Conservation (phyloP, 495 filamentous ascomycete species). For the Penicillium roqueforti region DNA sequence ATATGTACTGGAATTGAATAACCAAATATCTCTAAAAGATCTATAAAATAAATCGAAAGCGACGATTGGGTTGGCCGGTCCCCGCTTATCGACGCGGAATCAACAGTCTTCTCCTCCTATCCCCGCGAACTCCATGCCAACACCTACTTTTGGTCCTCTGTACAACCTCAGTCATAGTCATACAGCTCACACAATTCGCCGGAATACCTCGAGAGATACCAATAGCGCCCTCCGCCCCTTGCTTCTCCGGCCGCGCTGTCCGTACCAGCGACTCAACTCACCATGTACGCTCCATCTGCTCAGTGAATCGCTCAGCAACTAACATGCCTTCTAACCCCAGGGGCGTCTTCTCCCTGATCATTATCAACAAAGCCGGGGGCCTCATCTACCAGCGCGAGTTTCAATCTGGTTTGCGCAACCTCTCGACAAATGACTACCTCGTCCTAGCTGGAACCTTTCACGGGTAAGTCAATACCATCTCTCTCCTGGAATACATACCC, state of each 20-base stretch:
- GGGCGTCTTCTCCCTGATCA: constrained; percentile 89
- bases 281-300: constrained; percentile 18
- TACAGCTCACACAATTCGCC: not conserved
- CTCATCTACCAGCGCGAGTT: constrained; percentile 95
- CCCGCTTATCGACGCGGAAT: not conserved
- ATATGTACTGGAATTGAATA: not conserved
- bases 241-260: constrained; percentile 14
- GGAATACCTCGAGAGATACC: constrained; percentile 10
- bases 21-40: not conserved
- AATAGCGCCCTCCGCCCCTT: constrained; percentile 4
- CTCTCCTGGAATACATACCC: not conserved
- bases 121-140: not conserved
- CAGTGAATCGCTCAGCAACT: constrained; percentile 10
- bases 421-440: constrained; percentile 90
- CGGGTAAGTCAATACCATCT: constrained; percentile 52
- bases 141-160: not conserved
- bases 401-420: constrained; percentile 73
- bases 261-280: constrained; percentile 9
- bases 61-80: not conserved
- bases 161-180: not conserved
- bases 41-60: too few species aligned
- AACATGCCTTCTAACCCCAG: constrained; percentile 41
- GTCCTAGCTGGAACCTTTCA: constrained; percentile 98
- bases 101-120: not conserved
- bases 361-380: constrained; percentile 97